Evolutionary conservation across 2,329 filamentous ascomycete species (phyloP), one percentile per base, ranked within the genome.

Genomic region (Pestalotiopsis sp.): DNA sequence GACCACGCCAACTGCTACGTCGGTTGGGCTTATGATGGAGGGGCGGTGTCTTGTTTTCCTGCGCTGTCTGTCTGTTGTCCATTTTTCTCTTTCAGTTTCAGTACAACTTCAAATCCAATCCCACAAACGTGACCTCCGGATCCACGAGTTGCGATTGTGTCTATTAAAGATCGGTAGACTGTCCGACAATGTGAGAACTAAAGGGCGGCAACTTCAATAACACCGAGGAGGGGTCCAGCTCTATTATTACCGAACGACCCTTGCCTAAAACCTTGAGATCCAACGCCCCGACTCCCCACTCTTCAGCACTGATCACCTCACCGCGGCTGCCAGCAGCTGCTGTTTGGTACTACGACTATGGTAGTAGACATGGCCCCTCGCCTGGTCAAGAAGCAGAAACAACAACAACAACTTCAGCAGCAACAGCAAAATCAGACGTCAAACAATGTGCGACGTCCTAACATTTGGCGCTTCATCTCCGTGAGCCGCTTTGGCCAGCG

Each of bases 391-490:
- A 66, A 66, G 45, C 41, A 57, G 23, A 45, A 64, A 13, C 62
- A 45, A 4, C 38, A 64, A 7, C 20, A 64, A n/a, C 62, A 64
- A 20, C 27, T 27, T 27, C 57, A 59, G 27, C 56, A 59, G 17
- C 57, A 36, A 13, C 23, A 59, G 4, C 56, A 58, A 23, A 14
- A 23, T 6, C 56, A 58, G 25, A 36, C 57, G 17, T 39, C 62
- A 52, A 38, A 64, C 38, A 52, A 64, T 49, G 38, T 23, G n/a
- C 63, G 49, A 39, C 63, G 63, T 17, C 63, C 63, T 17, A 66
- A 56, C n/a, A 66, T 66, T 45, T 66, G 64, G 64, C 64, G 52
- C 36, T 66, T 60, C 56, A 61, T 66, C n/a, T 61, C 57, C 20
- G 36, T 41, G 9, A 56, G 64, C 20, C 52, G 64, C n/a, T 59